Evolutionary conservation across 2,329 filamentous ascomycete species (phyloP), one percentile per base, ranked within the genome.

Genomic region (Aspergillus spinulosporus): DNA sequence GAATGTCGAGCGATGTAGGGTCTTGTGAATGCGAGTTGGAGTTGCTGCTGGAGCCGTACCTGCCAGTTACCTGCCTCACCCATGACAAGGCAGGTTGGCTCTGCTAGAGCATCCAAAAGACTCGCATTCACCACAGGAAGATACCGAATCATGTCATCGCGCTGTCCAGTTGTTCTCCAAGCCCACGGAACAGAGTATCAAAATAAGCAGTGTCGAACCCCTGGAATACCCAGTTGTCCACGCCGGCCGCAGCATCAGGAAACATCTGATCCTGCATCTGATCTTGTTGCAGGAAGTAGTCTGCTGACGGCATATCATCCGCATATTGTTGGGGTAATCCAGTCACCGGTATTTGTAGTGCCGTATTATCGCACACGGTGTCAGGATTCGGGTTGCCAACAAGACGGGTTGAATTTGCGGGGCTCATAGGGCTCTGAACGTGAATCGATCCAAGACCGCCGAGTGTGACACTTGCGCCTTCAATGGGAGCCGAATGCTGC

Each of bases 211-310:
- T 54, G 32, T 58, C 51, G 26, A 58, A 42, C 0, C 56, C 56
- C 12, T 58, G 56, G 15, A 58, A 58, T 3, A 46, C 51, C 56
- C 56, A 58, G 29, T 52, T 42, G 11, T 58, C 56, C 26, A 46
- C 14, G 2, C 40, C 42, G 3, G 51, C 56, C 1, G 56, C 44
- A 4, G 43, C 34, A 37, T 46, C 56, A 0, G 56, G 56, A 11
- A 47, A 51, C 21, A 21, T 21, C 21, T 21, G 21, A 21, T 21
- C 21, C 21, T 21, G 21, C 28, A 58, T 49, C n/a, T 34, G n/a
- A 2, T 50, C 48, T 14, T 42, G 7, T 28, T 2, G 7, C 7
- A 40, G 34, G 11, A 42, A 43, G n/a, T 42, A 50, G 14, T 50
- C 48, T 4, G 34, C 4, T 11, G 34, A 12, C 34, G 11, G 34